A percentile compares a stretch with the other conserved stretches of the same genome.
Conservation (phyloP, 306 rosid species). For the Benincasa hispida region DNA sequence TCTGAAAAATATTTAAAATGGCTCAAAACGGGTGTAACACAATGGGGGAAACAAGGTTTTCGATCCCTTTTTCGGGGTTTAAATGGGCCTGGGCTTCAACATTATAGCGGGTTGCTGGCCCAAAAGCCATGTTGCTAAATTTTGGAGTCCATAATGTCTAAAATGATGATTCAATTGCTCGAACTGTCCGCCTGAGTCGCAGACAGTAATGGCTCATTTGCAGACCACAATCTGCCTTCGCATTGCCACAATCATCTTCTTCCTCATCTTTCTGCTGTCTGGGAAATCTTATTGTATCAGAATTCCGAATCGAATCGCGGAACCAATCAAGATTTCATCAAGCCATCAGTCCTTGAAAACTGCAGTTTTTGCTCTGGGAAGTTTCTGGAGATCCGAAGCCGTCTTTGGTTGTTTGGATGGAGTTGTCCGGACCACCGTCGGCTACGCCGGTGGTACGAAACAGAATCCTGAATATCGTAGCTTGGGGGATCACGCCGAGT, state of each 20-base stretch:
- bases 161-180: neutral
- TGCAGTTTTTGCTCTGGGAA: constrained; percentile 70
- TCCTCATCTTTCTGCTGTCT: constrained; percentile 8
- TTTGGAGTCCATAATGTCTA: neutral
- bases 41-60: too few species aligned
- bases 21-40: neutral
- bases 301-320: constrained; percentile 46
- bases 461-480: constrained; percentile 71
- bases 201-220: neutral
- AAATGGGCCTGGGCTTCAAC: neutral
- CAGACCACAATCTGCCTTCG: constrained; percentile 2
- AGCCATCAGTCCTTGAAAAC: constrained; percentile 30
- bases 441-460: constrained; percentile 85
- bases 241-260: constrained; percentile 9
- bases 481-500: constrained; percentile 76
- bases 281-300: constrained; percentile 33
- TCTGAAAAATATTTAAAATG: neutral
- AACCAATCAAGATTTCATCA: constrained; percentile 17
- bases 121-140: neutral
- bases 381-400: constrained; percentile 97
- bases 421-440: constrained; percentile 64
- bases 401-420: constrained; percentile 83
- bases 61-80: too few species aligned
- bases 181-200: neutral
- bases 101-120: neutral